Evolutionary conservation across 2,329 filamentous ascomycete species (phyloP).

Genomic region (Pseudocercospora fuligena): DNA sequence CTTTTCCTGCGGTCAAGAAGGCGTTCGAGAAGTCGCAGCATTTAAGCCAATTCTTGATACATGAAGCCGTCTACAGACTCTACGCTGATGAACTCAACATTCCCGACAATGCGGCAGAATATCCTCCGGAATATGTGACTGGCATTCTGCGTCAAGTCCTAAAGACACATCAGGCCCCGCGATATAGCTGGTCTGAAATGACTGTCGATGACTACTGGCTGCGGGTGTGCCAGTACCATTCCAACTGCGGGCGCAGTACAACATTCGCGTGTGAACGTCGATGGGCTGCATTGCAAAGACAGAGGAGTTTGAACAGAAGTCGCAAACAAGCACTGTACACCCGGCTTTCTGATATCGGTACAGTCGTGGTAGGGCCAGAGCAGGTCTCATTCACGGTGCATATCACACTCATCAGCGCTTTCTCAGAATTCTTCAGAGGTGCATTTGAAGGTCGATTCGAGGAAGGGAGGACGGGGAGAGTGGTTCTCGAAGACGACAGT

Average conservation of each 20-base stretch:
- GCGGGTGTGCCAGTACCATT: neutral
- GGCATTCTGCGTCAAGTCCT: neutral
- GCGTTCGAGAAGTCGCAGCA: neutral
- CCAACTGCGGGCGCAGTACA: neutral
- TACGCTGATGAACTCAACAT: neutral
- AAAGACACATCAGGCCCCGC: neutral
- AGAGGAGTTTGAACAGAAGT: neutral
- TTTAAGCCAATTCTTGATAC: neutral
- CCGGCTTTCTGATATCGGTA: neutral
- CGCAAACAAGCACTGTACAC: neutral
- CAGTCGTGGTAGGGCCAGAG: neutral
- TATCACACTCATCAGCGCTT: neutral
- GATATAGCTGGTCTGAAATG: neutral
- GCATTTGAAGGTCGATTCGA: neutral
- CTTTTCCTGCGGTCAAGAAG: neutral
- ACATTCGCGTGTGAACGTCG: neutral
- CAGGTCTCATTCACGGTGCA: neutral
- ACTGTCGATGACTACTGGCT: neutral
- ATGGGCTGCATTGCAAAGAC: neutral
- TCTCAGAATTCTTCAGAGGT: neutral
- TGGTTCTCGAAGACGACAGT: neutral
- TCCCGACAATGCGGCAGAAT: neutral
- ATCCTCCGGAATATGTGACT: neutral
- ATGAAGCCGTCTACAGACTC: neutral
- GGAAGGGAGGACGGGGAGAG: neutral